Percentiles rank a stretch among this genome's conserved stretches.
Conservation (phyloP, 2,329 filamentous ascomycete genomes). For the Aureobasidium sp. region DNA sequence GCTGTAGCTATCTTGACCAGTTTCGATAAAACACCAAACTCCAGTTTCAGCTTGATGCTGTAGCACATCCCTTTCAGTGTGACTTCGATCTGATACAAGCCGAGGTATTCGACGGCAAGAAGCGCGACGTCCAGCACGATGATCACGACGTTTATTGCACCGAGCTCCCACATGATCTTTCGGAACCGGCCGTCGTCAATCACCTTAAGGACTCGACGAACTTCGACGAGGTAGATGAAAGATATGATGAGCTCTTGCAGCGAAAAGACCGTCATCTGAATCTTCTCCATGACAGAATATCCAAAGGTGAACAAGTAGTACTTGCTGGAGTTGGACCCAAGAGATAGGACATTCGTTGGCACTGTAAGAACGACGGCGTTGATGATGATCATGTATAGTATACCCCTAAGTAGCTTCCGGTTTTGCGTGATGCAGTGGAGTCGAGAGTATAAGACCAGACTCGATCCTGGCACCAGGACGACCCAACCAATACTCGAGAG, state of each 20-base stretch:
- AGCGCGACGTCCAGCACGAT: conserved; percentile 31
- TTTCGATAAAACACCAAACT: conserved; percentile 25
- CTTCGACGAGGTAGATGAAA: conserved; percentile 24
- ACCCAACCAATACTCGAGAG: conserved; percentile 46
- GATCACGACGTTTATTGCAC: conserved; percentile 31
- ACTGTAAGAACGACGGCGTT: conserved; percentile 47
- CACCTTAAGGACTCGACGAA: conserved; percentile 13
- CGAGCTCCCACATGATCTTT: conserved; percentile 29
- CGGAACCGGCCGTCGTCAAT: conserved; percentile 16
- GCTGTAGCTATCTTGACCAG: conserved; percentile 20
- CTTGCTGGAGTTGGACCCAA: conserved; percentile 38
- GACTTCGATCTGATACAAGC: conserved; percentile 27
- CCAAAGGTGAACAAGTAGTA: conserved; percentile 24
- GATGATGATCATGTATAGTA: conserved; percentile 50
- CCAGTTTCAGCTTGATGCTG: conserved; percentile 21
- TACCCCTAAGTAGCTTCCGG: conserved; percentile 38
- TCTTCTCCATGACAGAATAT: conserved; percentile 38
- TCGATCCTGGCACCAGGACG: conserved; percentile 54
- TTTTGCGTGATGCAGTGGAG: conserved; percentile 50
- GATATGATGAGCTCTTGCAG: conserved; percentile 31
- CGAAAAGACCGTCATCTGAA: conserved; percentile 38
- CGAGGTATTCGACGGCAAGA: conserved; percentile 27
- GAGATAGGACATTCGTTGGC: conserved; percentile 48
- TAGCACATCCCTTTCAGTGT: conserved; percentile 32
- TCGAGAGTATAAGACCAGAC: conserved; percentile 54